Conservation (phyloP, 768 basidiomycete species). For the Termitomyces sp. region DNA sequence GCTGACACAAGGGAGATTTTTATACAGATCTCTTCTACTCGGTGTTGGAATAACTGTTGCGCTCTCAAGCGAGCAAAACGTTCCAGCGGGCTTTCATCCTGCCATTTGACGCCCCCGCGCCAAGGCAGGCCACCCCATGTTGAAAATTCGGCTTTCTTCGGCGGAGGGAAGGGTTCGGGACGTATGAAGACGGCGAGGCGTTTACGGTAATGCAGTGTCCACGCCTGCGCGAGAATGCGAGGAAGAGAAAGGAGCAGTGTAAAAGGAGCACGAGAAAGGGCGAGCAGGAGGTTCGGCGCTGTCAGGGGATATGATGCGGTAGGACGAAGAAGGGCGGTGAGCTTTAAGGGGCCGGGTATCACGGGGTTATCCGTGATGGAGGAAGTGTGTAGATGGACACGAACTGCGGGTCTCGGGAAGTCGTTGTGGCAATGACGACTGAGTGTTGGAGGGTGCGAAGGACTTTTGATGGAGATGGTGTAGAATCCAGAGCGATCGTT, state of each 20-base stretch:
- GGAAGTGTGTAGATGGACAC: not conserved
- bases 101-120: conserved; percentile 1
- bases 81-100: not conserved
- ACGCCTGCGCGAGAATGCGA: conserved; percentile 60
- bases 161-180: conserved; percentile 46
- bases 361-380: not conserved
- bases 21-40: not conserved
- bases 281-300: conserved; percentile 12
- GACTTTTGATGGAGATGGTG: conserved; percentile 46
- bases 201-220: conserved; percentile 55
- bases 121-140: conserved; percentile 1
- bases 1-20: not conserved
- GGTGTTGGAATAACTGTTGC: not conserved
- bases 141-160: conserved; percentile 26
- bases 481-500: conserved; percentile 68
- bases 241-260: conserved; percentile 47
- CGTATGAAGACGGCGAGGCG: conserved; percentile 50
- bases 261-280: not conserved
- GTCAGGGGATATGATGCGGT: not conserved
- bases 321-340: not conserved
- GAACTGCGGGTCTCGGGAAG: not conserved
- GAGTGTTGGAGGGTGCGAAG: conserved; percentile 30
- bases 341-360: not conserved
- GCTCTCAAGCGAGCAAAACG: not conserved
- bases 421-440: not conserved